Evolutionary conservation across 441 rosid species (phyloP).

Genomic region (Pelargonium australe): DNA sequence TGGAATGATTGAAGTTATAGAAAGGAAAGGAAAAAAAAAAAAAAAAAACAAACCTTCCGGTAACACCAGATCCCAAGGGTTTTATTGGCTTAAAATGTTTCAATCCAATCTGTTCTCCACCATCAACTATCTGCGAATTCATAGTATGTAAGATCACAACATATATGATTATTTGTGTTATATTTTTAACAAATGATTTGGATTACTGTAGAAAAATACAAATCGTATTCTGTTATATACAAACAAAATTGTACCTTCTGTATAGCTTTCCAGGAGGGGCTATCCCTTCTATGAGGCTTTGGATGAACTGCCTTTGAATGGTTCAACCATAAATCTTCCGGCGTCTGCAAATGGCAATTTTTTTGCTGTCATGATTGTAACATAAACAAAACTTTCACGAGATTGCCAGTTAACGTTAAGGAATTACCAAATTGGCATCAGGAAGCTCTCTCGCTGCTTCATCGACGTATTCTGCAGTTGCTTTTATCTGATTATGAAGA

Average conservation of each 20-base stretch:
- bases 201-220: background rate
- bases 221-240: background rate
- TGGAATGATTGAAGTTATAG: no score
- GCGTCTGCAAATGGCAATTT: constrained; percentile 45
- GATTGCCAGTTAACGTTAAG: background rate
- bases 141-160: background rate
- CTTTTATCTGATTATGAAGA: constrained; percentile 53
- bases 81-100: constrained; percentile 83
- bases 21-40: background rate
- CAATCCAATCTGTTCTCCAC: constrained; percentile 69
- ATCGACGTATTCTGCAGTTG: constrained; percentile 85
- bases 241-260: constrained; percentile 45
- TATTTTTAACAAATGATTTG: background rate
- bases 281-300: constrained; percentile 85
- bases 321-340: constrained; percentile 93
- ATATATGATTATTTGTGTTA: background rate
- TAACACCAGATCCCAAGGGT: constrained; percentile 93
- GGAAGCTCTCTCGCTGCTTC: constrained; percentile 97
- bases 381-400: constrained; percentile 2
- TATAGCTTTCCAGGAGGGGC: constrained; percentile 70
- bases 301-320: constrained; percentile 75
- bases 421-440: constrained; percentile 79
- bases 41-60: constrained; percentile 63
- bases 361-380: constrained; percentile 7
- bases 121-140: constrained; percentile 42